phyloP scores from a whole-genome alignment of 1,139 yeast genomes.

The Hanseniaspora sp. region DNA sequence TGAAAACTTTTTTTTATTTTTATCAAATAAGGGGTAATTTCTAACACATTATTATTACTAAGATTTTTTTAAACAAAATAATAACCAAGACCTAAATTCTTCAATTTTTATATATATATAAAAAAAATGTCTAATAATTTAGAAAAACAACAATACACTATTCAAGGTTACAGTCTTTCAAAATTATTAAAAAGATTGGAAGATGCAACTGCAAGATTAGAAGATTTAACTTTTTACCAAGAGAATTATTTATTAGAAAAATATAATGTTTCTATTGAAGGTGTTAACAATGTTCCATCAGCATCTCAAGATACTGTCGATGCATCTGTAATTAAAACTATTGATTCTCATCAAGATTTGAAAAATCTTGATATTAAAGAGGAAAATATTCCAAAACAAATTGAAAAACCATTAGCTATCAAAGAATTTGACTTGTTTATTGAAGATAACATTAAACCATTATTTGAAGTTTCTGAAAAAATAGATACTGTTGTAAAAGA shows the following conservation, averaged over 20 bases:
- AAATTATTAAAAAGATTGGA: constrained; percentile 76
- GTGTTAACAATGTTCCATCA: neutral
- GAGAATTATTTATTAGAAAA: constrained; percentile 33
- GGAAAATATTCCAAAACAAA: constrained; percentile 16
- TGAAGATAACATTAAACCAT: constrained; percentile 46
- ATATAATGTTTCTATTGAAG: constrained; percentile 5
- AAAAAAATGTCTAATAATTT: neutral
- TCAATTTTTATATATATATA: neutral
- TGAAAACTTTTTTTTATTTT: neutral
- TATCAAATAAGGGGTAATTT: neutral
- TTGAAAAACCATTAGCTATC: constrained; percentile 36
- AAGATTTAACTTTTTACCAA: constrained; percentile 75
- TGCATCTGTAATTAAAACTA: neutral
- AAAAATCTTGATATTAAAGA: constrained; percentile 19
- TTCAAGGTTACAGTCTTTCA: constrained; percentile 71
- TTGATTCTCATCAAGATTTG: constrained; percentile 16
- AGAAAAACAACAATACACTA: constrained; percentile 21
- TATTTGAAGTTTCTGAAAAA: constrained; percentile 44
- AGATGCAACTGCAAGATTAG: constrained; percentile 87
- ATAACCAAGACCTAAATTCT: neutral
- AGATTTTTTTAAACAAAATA: no score
- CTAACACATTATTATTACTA: no score
- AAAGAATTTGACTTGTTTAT: constrained; percentile 47
- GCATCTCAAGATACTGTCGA: neutral
- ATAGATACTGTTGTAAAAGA: constrained; percentile 57